These are phyloP conservation scores for Limnanthes douglasii DNA, from an alignment of 345 rosid species.

Conservation along the genomic window DNA sequence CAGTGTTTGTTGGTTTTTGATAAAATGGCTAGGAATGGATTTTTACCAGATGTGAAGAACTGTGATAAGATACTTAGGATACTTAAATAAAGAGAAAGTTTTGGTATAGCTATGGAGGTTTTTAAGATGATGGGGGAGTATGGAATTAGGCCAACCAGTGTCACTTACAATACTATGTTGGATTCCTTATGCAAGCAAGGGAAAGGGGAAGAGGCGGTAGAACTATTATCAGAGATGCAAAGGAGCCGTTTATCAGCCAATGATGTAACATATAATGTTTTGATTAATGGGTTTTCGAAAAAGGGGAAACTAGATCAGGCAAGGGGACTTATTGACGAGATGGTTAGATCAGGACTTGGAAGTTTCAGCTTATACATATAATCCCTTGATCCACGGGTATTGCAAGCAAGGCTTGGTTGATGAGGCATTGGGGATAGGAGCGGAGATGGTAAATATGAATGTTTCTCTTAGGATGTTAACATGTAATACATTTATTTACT, in stretches of 20 bases:
- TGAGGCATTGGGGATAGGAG: constrained; percentile 32
- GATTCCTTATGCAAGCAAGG: constrained; percentile 48
- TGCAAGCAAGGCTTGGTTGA: constrained; percentile 33
- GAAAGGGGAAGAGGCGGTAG: constrained; percentile 24
- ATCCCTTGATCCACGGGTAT: constrained; percentile 43
- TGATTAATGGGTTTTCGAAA: constrained; percentile 43
- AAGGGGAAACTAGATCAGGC: constrained; percentile 36
- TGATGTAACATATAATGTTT: constrained; percentile 43
- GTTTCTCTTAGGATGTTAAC: constrained; percentile 23
- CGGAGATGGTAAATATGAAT: constrained; percentile 36
- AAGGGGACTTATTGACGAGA: constrained; percentile 27
- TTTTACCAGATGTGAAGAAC: constrained; percentile 42
- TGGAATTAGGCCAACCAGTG: constrained; percentile 34
- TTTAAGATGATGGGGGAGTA: constrained; percentile 30
- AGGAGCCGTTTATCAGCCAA: constrained; percentile 15
- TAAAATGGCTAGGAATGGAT: constrained; percentile 38
- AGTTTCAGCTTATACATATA: constrained; percentile 35
- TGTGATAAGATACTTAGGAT: constrained; percentile 52
- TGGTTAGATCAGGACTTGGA: constrained; percentile 32
- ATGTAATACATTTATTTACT: constrained; percentile 30
- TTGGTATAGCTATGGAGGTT: constrained; percentile 19
- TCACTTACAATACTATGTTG: constrained; percentile 49
- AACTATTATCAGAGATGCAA: constrained; percentile 35
- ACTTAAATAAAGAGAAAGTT: constrained; percentile 29
- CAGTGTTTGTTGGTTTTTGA: constrained; percentile 30